A percentile compares a stretch with the other conserved stretches of the same genome.
Evolutionary conservation across 176 grass and related monocot species (phyloP).

Genomic region (Chrysopogon serrulatus): DNA sequence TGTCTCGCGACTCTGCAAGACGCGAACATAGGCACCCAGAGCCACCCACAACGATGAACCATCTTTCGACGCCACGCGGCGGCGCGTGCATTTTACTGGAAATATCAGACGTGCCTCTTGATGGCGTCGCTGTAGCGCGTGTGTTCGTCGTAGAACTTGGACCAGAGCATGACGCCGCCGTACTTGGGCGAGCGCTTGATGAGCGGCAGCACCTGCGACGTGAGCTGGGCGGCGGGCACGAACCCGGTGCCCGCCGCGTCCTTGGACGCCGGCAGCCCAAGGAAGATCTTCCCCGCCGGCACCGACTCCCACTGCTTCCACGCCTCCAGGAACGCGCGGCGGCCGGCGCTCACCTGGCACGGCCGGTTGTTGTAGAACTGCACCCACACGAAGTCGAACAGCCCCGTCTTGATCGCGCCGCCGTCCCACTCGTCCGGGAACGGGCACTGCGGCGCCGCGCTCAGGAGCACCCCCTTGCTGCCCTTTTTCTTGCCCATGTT

Average conservation of each 20-base stretch:
- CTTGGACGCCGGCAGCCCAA: slow-evolving; percentile 53
- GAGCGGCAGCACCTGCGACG: slow-evolving; percentile 40
- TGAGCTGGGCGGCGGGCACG: slow-evolving; percentile 52
- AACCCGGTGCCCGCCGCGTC: slow-evolving; percentile 43
- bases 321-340: slow-evolving; percentile 35
- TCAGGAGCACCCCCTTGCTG: too few species aligned
- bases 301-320: slow-evolving; percentile 65
- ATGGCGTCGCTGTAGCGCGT: slow-evolving; percentile 50
- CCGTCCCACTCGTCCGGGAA: slow-evolving; percentile 45
- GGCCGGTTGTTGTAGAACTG: slow-evolving; percentile 28
- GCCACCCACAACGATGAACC: background rate
- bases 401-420: slow-evolving; percentile 43
- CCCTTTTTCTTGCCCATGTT: slow-evolving; percentile 22
- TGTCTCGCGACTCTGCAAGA: background rate
- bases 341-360: slow-evolving; percentile 41
- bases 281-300: slow-evolving; percentile 44
- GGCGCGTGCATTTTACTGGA: background rate
- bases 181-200: slow-evolving; percentile 49
- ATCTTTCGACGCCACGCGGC: background rate
- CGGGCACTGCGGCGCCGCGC: too few species aligned
- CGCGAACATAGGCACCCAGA: background rate
- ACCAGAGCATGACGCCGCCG: slow-evolving; percentile 75
- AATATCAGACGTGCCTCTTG: slow-evolving; percentile 33
- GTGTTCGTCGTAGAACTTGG: slow-evolving; percentile 52
- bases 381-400: slow-evolving; percentile 75